These are phyloP conservation scores for Pestalotiopsis fici DNA, from an alignment of 2,329 filamentous ascomycete genomes.

Conservation along the genomic window DNA sequence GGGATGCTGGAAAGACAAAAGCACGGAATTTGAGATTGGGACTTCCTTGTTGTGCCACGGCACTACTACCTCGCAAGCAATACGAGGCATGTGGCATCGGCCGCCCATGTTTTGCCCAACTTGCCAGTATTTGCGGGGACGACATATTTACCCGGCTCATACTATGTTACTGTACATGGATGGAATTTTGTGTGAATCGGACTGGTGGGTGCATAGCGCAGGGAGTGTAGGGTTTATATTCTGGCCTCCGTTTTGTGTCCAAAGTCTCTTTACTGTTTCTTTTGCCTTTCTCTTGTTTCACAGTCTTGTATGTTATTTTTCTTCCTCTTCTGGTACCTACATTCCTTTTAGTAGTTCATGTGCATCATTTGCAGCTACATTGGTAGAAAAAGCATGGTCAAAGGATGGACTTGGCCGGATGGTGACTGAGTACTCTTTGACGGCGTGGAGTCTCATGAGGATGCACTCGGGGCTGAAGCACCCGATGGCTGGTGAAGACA, in stretches of 20 bases:
- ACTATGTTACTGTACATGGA: conserved; percentile 29
- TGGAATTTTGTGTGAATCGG: conserved; percentile 26
- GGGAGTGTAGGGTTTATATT: conserved; percentile 35
- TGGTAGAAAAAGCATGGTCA: conserved; percentile 2
- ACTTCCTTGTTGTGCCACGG: conserved; percentile 1
- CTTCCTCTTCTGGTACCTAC: conserved; percentile 15
- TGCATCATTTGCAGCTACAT: conserved; percentile 19
- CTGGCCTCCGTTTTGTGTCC: conserved; percentile 28
- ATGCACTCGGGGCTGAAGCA: not conserved
- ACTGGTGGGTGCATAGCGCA: conserved; percentile 35
- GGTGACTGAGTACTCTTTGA: not conserved
- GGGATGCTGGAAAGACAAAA: conserved; percentile 44
- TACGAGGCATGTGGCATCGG: not conserved
- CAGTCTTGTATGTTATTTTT: conserved; percentile 17
- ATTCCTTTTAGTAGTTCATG: conserved; percentile 17
- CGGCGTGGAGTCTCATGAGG: conserved; percentile 8
- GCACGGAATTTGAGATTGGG: conserved; percentile 12
- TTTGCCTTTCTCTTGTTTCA: conserved; percentile 21
- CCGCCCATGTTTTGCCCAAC: not conserved
- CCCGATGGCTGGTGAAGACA: not conserved
- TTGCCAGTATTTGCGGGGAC: not conserved
- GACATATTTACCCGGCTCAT: conserved; percentile 29
- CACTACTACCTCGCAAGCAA: conserved; percentile 1
- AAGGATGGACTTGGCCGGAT: not conserved
- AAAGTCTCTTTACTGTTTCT: conserved; percentile 20